Evolutionary conservation across 1,284 basidiomycete genomes (phyloP).

Genomic region (Irpex lacteus): DNA sequence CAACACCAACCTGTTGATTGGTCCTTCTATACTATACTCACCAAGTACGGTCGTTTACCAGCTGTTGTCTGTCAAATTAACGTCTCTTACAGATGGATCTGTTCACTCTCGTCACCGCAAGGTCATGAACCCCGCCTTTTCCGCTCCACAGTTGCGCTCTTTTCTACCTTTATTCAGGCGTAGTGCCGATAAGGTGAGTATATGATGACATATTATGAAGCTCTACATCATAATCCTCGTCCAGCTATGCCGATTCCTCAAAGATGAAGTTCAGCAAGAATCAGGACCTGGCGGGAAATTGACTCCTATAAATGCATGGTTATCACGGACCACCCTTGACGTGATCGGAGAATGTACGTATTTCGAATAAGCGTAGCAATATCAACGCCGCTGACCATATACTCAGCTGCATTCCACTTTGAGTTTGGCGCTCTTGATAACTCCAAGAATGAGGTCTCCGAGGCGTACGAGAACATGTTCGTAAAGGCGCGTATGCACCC

Average conservation of each 20-base stretch:
- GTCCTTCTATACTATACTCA: constrained; percentile 18
- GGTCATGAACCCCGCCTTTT: constrained; percentile 29
- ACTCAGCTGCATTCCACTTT: constrained; percentile 23
- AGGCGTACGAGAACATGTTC: constrained; percentile 28
- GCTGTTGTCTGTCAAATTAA: background rate
- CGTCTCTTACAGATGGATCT: background rate
- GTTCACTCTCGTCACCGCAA: constrained; percentile 26
- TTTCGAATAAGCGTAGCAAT: background rate
- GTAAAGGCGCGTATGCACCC: background rate
- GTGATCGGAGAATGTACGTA: constrained; percentile 10
- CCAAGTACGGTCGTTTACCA: constrained; percentile 15
- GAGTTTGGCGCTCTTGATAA: constrained; percentile 28
- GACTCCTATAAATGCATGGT: constrained; percentile 6
- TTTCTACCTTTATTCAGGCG: constrained; percentile 24
- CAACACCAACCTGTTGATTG: constrained; percentile 13
- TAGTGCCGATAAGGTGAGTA: constrained; percentile 8
- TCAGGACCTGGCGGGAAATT: background rate
- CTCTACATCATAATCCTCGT: background rate
- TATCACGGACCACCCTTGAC: constrained; percentile 11
- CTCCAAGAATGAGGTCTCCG: constrained; percentile 21
- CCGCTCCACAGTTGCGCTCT: constrained; percentile 20
- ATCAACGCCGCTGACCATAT: background rate
- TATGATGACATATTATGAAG: background rate
- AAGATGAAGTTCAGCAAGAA: constrained; percentile 11
- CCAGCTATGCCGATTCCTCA: constrained; percentile 14